Percentiles rank a stretch among this genome's conserved stretches.
Evolutionary conservation across 202 grass and related monocot genomes (phyloP).

Genomic region (Cymbopogon flexuosus): DNA sequence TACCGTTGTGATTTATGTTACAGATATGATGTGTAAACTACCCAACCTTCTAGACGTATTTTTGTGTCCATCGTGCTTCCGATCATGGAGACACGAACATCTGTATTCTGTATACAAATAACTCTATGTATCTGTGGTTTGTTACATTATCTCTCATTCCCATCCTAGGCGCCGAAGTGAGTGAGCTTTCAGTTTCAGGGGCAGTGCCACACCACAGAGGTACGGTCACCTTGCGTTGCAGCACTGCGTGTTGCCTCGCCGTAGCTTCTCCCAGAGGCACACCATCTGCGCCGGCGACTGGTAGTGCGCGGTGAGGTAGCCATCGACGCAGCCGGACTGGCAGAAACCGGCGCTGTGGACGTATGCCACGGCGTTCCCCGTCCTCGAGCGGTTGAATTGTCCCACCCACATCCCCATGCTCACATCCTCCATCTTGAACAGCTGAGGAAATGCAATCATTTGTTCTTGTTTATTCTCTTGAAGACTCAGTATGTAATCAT

Average conservation of each 20-base stretch:
- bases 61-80: background rate
- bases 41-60: background rate
- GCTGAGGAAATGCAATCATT: conserved; percentile 36
- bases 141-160: background rate
- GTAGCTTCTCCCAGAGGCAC: conserved; percentile 56
- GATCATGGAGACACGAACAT: background rate
- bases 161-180: background rate
- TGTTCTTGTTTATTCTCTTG: background rate
- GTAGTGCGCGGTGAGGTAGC: conserved; percentile 60
- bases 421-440: conserved; percentile 90
- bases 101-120: background rate
- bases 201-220: background rate
- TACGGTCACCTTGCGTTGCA: conserved; percentile 54
- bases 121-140: background rate
- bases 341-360: conserved; percentile 45
- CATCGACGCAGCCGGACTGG: conserved; percentile 48
- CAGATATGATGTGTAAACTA: conserved; percentile 17
- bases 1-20: conserved; percentile 14
- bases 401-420: conserved; percentile 84
- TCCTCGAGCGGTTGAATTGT: conserved; percentile 35
- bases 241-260: conserved; percentile 42
- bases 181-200: background rate
- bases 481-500: conserved; percentile 28
- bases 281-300: conserved; percentile 61
- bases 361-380: conserved; percentile 44